Evolutionary conservation across 768 basidiomycete genomes (phyloP).

Genomic region (Lentinula detonsa): DNA sequence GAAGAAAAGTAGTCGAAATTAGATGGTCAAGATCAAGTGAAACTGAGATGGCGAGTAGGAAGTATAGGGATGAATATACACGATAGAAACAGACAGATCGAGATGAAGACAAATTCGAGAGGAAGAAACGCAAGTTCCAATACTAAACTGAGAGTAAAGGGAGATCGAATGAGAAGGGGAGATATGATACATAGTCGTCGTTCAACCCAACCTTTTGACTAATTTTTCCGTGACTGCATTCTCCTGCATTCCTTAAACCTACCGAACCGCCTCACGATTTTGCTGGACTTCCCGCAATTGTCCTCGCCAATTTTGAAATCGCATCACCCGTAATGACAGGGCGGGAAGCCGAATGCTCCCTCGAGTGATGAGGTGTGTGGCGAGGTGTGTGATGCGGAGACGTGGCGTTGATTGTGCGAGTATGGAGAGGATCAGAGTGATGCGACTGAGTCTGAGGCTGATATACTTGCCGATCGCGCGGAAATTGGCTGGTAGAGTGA

Average conservation of each 20-base stretch:
- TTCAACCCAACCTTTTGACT: neutral
- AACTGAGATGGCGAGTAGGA: neutral
- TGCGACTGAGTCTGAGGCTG: slow-evolving; percentile 13
- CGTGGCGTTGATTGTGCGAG: slow-evolving; percentile 21
- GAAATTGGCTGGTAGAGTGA: neutral
- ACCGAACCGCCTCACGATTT: neutral
- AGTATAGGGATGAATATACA: neutral
- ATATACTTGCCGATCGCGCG: neutral
- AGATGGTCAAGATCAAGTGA: neutral
- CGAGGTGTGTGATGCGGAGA: slow-evolving; percentile 38
- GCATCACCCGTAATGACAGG: slow-evolving; percentile 75
- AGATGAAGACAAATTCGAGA: neutral
- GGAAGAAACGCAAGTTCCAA: neutral
- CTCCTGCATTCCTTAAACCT: neutral
- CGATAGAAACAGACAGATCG: neutral
- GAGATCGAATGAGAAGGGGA: neutral
- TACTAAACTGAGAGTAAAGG: neutral
- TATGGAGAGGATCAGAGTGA: slow-evolving; percentile 25
- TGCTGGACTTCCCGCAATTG: slow-evolving; percentile 32
- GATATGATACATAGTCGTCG: neutral
- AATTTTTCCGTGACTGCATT: neutral
- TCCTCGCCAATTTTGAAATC: slow-evolving; percentile 56
- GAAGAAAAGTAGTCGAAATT: neutral
- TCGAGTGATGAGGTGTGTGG: slow-evolving; percentile 30
- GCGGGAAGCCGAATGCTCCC: slow-evolving; percentile 56